A percentile compares a stretch with the other conserved stretches of the same genome.
Evolutionary conservation across 768 basidiomycete genomes (phyloP).

Genomic region (Kwoniella bestiolae): DNA sequence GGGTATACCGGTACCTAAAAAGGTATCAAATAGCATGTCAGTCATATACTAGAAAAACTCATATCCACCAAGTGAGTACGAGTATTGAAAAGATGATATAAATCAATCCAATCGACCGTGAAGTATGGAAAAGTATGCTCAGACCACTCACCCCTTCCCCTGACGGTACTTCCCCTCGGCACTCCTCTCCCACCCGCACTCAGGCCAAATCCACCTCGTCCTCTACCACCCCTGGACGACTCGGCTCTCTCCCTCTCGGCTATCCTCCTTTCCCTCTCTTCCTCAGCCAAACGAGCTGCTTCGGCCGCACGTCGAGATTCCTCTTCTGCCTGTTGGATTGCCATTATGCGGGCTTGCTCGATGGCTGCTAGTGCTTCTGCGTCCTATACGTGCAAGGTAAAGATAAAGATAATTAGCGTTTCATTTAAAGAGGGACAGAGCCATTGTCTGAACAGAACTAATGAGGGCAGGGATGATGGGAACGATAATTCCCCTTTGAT

Average conservation of each 20-base stretch:
- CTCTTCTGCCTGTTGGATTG: constrained; percentile 25
- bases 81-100: not conserved
- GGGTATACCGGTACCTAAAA: constrained; percentile 36
- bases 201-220: constrained; percentile 18
- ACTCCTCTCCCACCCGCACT: constrained; percentile 12
- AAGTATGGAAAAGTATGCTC: constrained; percentile 19
- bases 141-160: constrained; percentile 26
- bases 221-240: constrained; percentile 12
- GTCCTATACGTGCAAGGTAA: constrained; percentile 14
- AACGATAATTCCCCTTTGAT: not conserved
- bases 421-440: no score
- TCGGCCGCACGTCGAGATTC: constrained; percentile 24
- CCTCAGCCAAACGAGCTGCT: constrained; percentile 26
- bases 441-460: no score
- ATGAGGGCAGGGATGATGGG: no score
- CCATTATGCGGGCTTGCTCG: constrained; percentile 15
- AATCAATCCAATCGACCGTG: not conserved
- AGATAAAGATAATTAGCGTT: not conserved
- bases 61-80: not conserved
- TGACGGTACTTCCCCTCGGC: not conserved
- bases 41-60: not conserved
- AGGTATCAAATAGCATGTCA: no score
- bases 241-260: constrained; percentile 1
- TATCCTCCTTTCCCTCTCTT: constrained; percentile 22
- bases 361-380: constrained; percentile 9